phyloP scores from a whole-genome alignment of 1,284 basidiomycete genomes.

The Irpex sp. region DNA sequence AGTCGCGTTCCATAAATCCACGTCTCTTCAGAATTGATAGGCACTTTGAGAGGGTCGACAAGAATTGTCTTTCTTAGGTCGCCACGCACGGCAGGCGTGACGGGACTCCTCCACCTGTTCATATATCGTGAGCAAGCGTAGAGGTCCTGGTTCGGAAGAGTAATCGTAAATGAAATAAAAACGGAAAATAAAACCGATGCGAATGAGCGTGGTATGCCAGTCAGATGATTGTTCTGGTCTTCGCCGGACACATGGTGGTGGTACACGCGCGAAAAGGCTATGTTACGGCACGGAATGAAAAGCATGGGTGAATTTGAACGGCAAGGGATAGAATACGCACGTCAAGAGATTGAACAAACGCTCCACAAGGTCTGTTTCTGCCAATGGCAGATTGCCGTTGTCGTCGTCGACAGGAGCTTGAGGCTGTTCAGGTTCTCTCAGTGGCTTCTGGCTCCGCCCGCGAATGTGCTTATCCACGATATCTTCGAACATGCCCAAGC shows the following conservation, averaged over 20 bases:
- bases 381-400: conserved; percentile 1
- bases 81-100: conserved; percentile 31
- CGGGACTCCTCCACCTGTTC: conserved; percentile 9
- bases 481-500: conserved; percentile 43
- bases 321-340: conserved; percentile 40
- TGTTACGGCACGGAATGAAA: neutral
- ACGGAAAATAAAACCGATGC: conserved; percentile 1
- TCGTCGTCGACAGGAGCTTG: neutral
- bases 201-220: neutral
- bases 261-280: neutral
- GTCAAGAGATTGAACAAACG: conserved; percentile 59
- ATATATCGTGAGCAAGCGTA: neutral
- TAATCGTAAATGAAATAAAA: conserved; percentile 10
- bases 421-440: neutral
- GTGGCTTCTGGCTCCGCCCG: conserved; percentile 23
- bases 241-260: neutral
- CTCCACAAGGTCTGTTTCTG: conserved; percentile 50
- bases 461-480: conserved; percentile 26
- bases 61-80: conserved; percentile 61
- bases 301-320: neutral
- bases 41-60: conserved; percentile 34
- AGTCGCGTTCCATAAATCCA: conserved; percentile 65
- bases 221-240: neutral
- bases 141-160: neutral
- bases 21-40: neutral